These are phyloP conservation scores for Trichosporon inkin DNA, from an alignment of 1,284 basidiomycete species.

Conservation along the genomic window DNA sequence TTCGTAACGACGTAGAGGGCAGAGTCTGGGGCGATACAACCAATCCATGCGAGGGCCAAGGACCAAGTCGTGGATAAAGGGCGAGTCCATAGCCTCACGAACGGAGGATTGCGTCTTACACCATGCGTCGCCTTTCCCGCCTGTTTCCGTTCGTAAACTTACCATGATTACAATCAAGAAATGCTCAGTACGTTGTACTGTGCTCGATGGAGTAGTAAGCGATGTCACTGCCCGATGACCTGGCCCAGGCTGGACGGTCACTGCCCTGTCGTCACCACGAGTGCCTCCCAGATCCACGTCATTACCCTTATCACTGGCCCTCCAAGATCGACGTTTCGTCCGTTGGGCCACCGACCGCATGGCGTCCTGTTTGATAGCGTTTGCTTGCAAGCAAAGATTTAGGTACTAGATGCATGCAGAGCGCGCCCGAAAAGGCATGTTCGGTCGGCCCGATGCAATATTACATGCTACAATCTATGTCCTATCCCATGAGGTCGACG, in stretches of 20 bases:
- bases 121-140: neutral
- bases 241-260: neutral
- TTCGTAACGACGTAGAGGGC: too few relatives aligned
- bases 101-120: too few relatives aligned
- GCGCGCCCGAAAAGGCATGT: neutral
- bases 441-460: constrained; percentile 1
- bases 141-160: neutral
- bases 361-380: too few relatives aligned
- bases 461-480: constrained; percentile 9
- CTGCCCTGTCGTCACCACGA: constrained; percentile 7
- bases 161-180: constrained; percentile 1
- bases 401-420: constrained; percentile 2
- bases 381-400: too few relatives aligned
- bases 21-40: too few relatives aligned
- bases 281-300: neutral
- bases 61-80: too few relatives aligned
- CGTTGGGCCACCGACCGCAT: too few relatives aligned
- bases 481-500: constrained; percentile 44
- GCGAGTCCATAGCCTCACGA: too few relatives aligned
- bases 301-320: neutral
- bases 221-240: constrained; percentile 7
- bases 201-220: constrained; percentile 5
- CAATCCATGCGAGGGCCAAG: too few relatives aligned
- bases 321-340: neutral
- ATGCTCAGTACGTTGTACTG: constrained; percentile 7